Evolutionary conservation across 2,329 filamentous ascomycete genomes (phyloP).

Genomic region (Colletotrichum sp.): DNA sequence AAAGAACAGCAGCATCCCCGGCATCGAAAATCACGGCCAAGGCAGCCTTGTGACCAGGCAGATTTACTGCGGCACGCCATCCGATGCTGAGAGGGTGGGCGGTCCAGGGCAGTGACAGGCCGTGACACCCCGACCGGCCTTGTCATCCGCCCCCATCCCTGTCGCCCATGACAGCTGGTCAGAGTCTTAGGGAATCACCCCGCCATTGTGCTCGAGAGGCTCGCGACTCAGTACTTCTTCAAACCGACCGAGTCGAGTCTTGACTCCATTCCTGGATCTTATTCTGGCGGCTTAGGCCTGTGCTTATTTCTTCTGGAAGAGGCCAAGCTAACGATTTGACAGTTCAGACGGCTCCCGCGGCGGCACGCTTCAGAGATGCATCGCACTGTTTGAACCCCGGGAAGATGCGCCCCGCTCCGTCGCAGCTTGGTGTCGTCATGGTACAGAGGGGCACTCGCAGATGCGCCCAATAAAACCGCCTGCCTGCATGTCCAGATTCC

Average conservation of each 20-base stretch:
- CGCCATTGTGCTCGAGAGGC: not conserved
- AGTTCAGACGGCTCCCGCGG: not conserved
- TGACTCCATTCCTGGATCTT: not conserved
- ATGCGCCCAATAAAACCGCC: conserved; percentile 2
- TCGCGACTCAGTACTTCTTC: not conserved
- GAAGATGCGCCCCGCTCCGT: conserved; percentile 7
- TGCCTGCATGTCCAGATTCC: not conserved
- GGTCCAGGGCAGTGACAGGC: conserved; percentile 14
- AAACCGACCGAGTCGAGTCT: not conserved
- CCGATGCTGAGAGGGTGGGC: conserved; percentile 14
- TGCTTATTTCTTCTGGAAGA: not conserved
- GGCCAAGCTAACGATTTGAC: not conserved
- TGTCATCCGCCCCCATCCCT: conserved; percentile 14
- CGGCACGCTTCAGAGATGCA: not conserved
- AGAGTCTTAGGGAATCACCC: not conserved
- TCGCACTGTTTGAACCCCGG: not conserved
- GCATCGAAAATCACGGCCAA: not conserved
- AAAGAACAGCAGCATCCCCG: not conserved
- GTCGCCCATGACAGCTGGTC: conserved; percentile 7
- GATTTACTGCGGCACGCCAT: conserved; percentile 18
- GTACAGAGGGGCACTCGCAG: not conserved
- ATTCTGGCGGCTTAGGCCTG: not conserved
- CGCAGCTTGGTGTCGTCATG: conserved; percentile 14
- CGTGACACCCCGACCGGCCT: not conserved
- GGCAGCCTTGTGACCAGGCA: conserved; percentile 21